phyloP scores from a whole-genome alignment of 768 basidiomycete genomes.

The Hericium coralloides region DNA sequence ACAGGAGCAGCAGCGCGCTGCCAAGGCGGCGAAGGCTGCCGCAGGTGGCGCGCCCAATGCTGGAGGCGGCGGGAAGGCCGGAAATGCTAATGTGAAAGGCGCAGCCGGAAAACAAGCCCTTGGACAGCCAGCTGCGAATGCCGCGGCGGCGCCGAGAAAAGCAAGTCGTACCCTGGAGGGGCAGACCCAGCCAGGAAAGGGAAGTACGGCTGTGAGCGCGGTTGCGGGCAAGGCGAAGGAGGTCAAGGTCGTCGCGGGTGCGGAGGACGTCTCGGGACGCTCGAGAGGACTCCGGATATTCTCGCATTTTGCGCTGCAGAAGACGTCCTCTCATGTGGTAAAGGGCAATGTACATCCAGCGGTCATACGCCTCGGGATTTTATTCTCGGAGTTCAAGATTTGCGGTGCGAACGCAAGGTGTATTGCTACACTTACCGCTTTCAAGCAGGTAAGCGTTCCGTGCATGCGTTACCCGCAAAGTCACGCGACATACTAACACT shows the following conservation, averaged over 20 bases:
- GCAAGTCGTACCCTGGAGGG: constrained; percentile 3
- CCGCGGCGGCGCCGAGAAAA: neutral
- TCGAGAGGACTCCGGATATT: constrained; percentile 74
- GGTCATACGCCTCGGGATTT: constrained; percentile 76
- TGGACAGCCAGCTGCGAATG: too few relatives aligned
- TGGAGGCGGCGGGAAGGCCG: neutral
- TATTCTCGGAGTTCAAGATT: constrained; percentile 89
- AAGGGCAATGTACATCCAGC: constrained; percentile 90
- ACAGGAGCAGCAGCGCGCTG: constrained; percentile 16
- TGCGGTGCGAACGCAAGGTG: constrained; percentile 93
- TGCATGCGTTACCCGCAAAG: constrained; percentile 9
- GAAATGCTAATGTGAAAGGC: neutral
- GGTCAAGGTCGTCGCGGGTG: constrained; percentile 13
- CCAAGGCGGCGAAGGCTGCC: constrained; percentile 7
- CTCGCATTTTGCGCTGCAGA: constrained; percentile 77
- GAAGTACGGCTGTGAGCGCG: constrained; percentile 11
- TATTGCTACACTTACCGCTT: constrained; percentile 83
- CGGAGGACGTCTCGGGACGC: constrained; percentile 28
- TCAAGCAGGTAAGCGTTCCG: constrained; percentile 66
- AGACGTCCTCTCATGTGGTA: constrained; percentile 34
- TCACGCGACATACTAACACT: constrained; percentile 4
- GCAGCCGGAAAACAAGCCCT: too few relatives aligned
- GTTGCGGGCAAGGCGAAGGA: constrained; percentile 7
- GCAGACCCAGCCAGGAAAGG: neutral
- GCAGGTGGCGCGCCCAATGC: neutral